Evolutionary conservation across 202 grass and related monocot genomes (phyloP), one percentile per base, ranked within the genome.

Genomic region (Zoysia matrella): DNA sequence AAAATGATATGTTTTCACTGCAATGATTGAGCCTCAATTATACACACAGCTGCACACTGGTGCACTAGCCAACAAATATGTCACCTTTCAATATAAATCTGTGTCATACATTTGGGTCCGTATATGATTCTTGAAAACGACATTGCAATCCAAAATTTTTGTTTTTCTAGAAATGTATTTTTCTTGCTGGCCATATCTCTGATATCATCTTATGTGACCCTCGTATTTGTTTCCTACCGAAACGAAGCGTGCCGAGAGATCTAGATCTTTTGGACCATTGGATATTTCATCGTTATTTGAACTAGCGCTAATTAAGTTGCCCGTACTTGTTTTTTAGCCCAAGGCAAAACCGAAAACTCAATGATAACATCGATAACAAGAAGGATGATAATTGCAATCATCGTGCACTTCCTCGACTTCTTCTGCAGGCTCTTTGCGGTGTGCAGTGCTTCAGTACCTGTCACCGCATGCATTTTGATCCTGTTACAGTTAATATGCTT

Each of bases 71-170:
- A 11, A 55, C 67, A 77, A 77, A 69, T 47, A 39, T 43, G 80
- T 62, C 69, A 63, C n/a, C 41, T 69, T 43, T 51, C 10, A 53
- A 3, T 14, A 53, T 41, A 69, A 79, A 69, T 88, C 3, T 54
- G 53, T 47, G 69, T 40, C 46, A 3, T 60, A 79, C 80, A 15
- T 41, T 88, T 54, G 72, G 61, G 52, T 2, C 74, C 74, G 22
- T 30, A 47, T 51, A 1, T 53, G 80, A 83, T 83, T 62, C 16
- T 11, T 78, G 86, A 60, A 73, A 83, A 8, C 13, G 60, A 79
- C 86, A 39, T 10, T 47, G 41, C 45, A 30, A 73, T 78, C 60
- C 44, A 57, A 43, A 58, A 10, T 6, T 14, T 42, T 30, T 30
- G 22, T 48, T 65, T 73, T 88, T 13, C 45, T 7, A 10, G 11